Percentiles rank a stretch among this genome's conserved stretches.
phyloP scores from a whole-genome alignment of 306 rosid species.

The Glycyrrhiza uralensis region DNA sequence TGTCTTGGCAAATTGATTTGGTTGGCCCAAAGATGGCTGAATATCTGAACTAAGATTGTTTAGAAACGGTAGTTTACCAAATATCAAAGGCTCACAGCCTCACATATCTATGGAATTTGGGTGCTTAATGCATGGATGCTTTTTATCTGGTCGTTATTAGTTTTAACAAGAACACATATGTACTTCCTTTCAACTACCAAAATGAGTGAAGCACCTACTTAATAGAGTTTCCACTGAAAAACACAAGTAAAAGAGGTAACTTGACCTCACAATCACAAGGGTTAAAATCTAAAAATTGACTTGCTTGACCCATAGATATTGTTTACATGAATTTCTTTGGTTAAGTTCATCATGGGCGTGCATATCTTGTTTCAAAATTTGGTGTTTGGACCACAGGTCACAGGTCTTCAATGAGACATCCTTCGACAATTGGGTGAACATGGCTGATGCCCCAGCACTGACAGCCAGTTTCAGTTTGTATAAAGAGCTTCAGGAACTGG shows the following conservation, averaged over 20 bases:
- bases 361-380: conserved; percentile 23
- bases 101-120: neutral
- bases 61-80: neutral
- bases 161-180: neutral
- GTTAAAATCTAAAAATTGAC: neutral
- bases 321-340: neutral
- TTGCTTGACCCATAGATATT: neutral
- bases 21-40: neutral
- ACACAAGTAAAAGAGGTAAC: neutral
- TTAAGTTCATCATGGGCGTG: neutral
- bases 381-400: conserved; percentile 39
- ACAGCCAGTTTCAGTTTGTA: conserved; percentile 59
- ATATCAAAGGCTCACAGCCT: neutral
- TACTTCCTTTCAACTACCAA: neutral
- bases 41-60: neutral
- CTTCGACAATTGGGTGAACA: conserved; percentile 66
- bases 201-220: neutral
- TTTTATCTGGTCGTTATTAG: neutral
- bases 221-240: neutral
- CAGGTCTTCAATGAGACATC: conserved; percentile 45
- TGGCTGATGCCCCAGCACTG: conserved; percentile 70
- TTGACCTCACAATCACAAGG: neutral
- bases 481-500: conserved; percentile 45
- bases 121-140: conserved; percentile 4
- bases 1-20: neutral